Evolutionary conservation across 2,329 filamentous ascomycete genomes (phyloP).

Genomic region (Claviceps purpurea): DNA sequence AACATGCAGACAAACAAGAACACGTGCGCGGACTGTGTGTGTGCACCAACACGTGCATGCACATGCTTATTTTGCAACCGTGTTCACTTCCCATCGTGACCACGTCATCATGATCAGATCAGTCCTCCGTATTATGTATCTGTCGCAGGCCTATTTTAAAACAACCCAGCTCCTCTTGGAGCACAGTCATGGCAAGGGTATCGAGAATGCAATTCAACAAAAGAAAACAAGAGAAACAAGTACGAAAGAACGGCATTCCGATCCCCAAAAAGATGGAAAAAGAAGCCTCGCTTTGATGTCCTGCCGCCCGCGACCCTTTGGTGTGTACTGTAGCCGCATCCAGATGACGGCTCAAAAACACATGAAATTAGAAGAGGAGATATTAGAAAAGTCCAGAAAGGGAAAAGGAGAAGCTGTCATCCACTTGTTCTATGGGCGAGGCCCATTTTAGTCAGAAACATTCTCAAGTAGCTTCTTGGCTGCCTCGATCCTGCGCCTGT

Average conservation of each 20-base stretch:
- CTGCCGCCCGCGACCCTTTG: background rate
- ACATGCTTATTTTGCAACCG: background rate
- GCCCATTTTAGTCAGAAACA: background rate
- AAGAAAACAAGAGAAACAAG: background rate
- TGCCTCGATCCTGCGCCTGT: conserved; percentile 59
- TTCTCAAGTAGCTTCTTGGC: conserved; percentile 57
- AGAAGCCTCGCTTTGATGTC: background rate
- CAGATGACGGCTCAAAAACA: background rate
- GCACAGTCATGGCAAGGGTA: conserved; percentile 13
- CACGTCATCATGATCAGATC: background rate
- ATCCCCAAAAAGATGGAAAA: background rate
- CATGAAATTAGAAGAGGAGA: background rate
- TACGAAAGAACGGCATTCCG: background rate
- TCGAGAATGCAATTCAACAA: conserved; percentile 9
- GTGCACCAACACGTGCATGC: background rate
- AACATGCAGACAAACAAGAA: too few species aligned
- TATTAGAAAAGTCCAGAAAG: too few species aligned
- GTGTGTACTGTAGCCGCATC: background rate
- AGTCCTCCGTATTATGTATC: background rate
- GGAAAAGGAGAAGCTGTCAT: background rate
- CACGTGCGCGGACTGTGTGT: background rate
- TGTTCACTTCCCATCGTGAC: background rate
- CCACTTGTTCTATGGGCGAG: too few species aligned
- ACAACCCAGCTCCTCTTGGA: background rate
- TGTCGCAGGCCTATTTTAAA: background rate